Evolutionary conservation across 2,329 filamentous ascomycete genomes (phyloP), one percentile per base, ranked within the genome.

Genomic region (Tolypocladium album): DNA sequence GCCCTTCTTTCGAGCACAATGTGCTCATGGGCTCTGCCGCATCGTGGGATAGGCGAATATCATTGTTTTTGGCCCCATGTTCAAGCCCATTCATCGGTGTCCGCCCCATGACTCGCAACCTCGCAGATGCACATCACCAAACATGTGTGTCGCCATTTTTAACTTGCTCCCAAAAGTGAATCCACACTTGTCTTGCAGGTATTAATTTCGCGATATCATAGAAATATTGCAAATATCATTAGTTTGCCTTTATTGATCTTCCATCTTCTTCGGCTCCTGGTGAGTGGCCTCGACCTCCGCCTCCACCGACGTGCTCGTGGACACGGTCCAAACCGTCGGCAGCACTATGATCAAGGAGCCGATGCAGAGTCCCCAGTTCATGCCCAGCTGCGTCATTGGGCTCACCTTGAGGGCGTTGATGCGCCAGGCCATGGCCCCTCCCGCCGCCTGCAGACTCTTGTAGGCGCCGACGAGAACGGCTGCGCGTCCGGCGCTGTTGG

Each of bases 401-500:
- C 70, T 67, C 20, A 68, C 68, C 1, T 66, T 61, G 43, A 74
- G 58, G 0, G 76, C 75, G 60, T 77, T 76, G 38, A 78, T 66
- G 11, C 76, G 70, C 76, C 76, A 80, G 1, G 76, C 75, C 72
- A 79, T 77, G 6, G 77, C 76, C 22, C 74, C 75, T 4, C 76
- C 77, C 0, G 71, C 67, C 0, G 72, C 68, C 63, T 79, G 76
- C 60, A 79, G 72, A 2, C 73, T 73, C 69, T 79, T 78, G 64
- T 80, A 79, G 17, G 76, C 71, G 34, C 78, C 77, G 1, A 79
- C 77, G 31, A 79, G 67, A 15, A 79, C 70, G 20, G 78, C 78
- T 0, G 75, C 71, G 12, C 72, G 66, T 0, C 69, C 71, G 0
- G 76, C 69, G 20, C 70, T 75, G 66, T 79, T 78, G 27, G 73